phyloP scores from a whole-genome alignment of 768 basidiomycete genomes.

The Filobasidium wieringae region DNA sequence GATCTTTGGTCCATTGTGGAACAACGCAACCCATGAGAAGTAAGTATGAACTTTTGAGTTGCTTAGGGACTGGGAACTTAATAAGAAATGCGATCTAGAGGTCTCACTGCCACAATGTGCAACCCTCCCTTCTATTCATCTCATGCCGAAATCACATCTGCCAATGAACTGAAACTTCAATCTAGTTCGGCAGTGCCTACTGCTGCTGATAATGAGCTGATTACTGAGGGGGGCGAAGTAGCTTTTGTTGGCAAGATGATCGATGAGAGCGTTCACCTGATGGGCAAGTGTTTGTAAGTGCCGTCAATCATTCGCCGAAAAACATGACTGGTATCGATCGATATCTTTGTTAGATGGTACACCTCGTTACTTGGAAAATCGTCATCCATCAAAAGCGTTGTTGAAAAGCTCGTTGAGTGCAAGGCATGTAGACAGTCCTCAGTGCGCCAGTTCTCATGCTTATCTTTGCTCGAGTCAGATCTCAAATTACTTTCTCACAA shows the following conservation, averaged over 20 bases:
- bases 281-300: slow-evolving; percentile 51
- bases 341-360: slow-evolving; percentile 50
- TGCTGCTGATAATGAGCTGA: slow-evolving; percentile 75
- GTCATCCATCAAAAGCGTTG: slow-evolving; percentile 56
- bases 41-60: too few species aligned
- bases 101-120: slow-evolving; percentile 81
- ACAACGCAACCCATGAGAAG: too few species aligned
- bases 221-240: slow-evolving; percentile 75
- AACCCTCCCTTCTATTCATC: slow-evolving; percentile 93
- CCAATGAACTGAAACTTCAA: slow-evolving; percentile 53
- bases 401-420: slow-evolving; percentile 46
- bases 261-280: slow-evolving; percentile 51
- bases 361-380: slow-evolving; percentile 85
- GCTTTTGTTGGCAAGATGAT: slow-evolving; percentile 69
- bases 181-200: slow-evolving; percentile 74
- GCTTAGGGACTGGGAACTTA: too few species aligned
- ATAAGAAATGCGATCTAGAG: too few species aligned
- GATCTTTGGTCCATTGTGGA: background rate
- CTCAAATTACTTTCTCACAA: slow-evolving; percentile 70
- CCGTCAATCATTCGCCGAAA: background rate
- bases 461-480: slow-evolving; percentile 53
- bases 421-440: slow-evolving; percentile 38
- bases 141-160: slow-evolving; percentile 52
- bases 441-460: background rate
- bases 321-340: background rate